Percentiles rank a stretch among this genome's conserved stretches.
These are phyloP conservation scores for Candida corydali DNA, from an alignment of 805 yeast species.

Conservation along the genomic window DNA sequence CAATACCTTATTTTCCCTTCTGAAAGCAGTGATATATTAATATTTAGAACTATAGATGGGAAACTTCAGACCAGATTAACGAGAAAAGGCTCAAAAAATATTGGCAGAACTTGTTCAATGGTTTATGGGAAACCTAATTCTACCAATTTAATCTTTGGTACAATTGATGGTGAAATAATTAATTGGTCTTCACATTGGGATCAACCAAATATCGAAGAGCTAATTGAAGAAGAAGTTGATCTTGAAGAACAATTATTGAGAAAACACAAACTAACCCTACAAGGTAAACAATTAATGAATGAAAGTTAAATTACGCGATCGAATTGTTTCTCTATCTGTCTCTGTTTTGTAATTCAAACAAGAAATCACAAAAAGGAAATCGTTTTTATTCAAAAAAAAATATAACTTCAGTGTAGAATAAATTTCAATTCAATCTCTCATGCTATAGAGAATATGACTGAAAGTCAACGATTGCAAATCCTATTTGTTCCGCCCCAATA, in stretches of 20 bases:
- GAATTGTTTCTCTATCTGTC: not conserved
- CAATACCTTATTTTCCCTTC: constrained; percentile 68
- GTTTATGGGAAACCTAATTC: constrained; percentile 43
- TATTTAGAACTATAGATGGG: constrained; percentile 59
- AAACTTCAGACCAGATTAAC: constrained; percentile 55
- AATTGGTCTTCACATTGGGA: constrained; percentile 44
- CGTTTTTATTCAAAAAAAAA: too few species aligned
- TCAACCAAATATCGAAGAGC: constrained; percentile 8
- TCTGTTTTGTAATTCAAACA: too few species aligned
- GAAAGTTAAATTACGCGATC: not conserved
- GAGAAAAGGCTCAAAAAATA: constrained; percentile 36
- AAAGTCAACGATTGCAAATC: constrained; percentile 17
- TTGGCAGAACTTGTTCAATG: constrained; percentile 48
- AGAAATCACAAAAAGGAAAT: too few species aligned
- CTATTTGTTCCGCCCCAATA: constrained; percentile 27
- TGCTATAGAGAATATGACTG: too few species aligned
- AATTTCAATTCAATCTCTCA: too few species aligned
- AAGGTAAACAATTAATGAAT: constrained; percentile 4
- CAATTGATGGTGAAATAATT: constrained; percentile 62
- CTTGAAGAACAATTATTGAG: constrained; percentile 5
- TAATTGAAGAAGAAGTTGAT: constrained; percentile 7
- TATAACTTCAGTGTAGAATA: too few species aligned
- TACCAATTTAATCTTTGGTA: constrained; percentile 53
- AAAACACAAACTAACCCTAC: not conserved
- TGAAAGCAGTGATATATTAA: constrained; percentile 66